A percentile compares a stretch with the other conserved stretches of the same genome.
Conservation (phyloP, 2,329 filamentous ascomycete species). For the Tolypocladium tropicale region DNA sequence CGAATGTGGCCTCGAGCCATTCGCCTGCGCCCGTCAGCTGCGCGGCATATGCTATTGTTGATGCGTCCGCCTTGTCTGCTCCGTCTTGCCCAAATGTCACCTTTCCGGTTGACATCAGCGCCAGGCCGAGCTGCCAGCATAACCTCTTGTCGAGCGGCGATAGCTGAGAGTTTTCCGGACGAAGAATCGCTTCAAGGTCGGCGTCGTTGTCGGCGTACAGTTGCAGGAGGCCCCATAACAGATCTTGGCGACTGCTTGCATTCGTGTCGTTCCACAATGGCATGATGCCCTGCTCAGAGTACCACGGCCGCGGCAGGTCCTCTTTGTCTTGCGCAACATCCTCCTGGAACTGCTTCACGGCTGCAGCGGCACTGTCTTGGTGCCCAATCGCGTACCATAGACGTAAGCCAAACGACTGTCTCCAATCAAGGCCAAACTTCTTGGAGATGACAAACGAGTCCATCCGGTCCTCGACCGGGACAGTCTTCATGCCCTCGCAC, state of each 20-base stretch:
- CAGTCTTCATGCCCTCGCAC: constrained; percentile 65
- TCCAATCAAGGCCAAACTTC: constrained; percentile 83
- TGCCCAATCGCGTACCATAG: constrained; percentile 75
- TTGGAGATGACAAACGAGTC: constrained; percentile 73
- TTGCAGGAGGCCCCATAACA: constrained; percentile 80
- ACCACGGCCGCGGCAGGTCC: constrained; percentile 63
- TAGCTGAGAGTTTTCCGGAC: constrained; percentile 66
- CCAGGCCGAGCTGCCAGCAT: constrained; percentile 75
- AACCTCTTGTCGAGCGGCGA: constrained; percentile 67
- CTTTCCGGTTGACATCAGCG: constrained; percentile 41
- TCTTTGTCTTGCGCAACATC: constrained; percentile 66
- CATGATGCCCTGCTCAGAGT: constrained; percentile 47
- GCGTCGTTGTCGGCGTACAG: constrained; percentile 56
- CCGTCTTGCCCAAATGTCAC: constrained; percentile 43
- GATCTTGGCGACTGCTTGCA: constrained; percentile 55
- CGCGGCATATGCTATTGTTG: constrained; percentile 55
- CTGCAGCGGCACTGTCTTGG: constrained; percentile 58
- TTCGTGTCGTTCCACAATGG: constrained; percentile 51
- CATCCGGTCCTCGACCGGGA: constrained; percentile 68
- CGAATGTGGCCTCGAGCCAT: constrained; percentile 64
- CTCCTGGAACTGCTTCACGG: constrained; percentile 61
- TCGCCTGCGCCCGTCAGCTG: constrained; percentile 53
- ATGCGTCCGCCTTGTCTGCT: constrained; percentile 52
- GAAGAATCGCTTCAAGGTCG: constrained; percentile 59
- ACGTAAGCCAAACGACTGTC: constrained; percentile 81